Conservation (phyloP, 768 basidiomycete genomes). For the Leccinum uliginosum region DNA sequence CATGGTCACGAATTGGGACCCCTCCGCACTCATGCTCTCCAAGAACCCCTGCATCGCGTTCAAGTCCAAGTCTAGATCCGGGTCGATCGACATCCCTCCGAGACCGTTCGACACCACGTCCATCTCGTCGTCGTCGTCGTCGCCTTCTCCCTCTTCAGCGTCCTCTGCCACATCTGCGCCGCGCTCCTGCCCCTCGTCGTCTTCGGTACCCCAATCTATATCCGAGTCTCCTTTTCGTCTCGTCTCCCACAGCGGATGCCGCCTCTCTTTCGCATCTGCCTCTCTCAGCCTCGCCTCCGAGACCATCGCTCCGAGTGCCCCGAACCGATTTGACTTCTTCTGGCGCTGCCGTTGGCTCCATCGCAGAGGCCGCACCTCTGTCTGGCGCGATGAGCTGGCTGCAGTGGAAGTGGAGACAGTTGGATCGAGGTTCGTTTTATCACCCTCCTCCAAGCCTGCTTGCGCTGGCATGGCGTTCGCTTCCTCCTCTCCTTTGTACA, state of each 20-base stretch:
- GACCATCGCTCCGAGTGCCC: constrained; percentile 49
- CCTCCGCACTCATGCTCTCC: constrained; percentile 45
- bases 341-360: constrained; percentile 23
- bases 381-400: constrained; percentile 21
- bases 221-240: constrained; percentile 63
- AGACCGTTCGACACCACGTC: constrained; percentile 28
- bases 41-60: constrained; percentile 53
- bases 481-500: background rate
- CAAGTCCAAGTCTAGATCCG: constrained; percentile 45
- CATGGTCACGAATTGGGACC: constrained; percentile 50
- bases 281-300: constrained; percentile 49
- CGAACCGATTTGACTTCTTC: constrained; percentile 31
- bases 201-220: constrained; percentile 58
- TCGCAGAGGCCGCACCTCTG: constrained; percentile 19
- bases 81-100: constrained; percentile 64
- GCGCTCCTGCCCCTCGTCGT: constrained; percentile 21
- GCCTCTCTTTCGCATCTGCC: constrained; percentile 26
- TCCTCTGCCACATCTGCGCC: background rate
- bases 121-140: constrained; percentile 26
- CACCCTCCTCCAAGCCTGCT: background rate
- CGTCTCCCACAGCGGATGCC: constrained; percentile 42
- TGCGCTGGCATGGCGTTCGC: background rate
- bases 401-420: constrained; percentile 3
- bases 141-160: constrained; percentile 10
- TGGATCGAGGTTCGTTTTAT: constrained; percentile 11